Base-by-base conservation (phyloP, 2,329 filamentous ascomycete genomes). In the Periconia sp. region DNA sequence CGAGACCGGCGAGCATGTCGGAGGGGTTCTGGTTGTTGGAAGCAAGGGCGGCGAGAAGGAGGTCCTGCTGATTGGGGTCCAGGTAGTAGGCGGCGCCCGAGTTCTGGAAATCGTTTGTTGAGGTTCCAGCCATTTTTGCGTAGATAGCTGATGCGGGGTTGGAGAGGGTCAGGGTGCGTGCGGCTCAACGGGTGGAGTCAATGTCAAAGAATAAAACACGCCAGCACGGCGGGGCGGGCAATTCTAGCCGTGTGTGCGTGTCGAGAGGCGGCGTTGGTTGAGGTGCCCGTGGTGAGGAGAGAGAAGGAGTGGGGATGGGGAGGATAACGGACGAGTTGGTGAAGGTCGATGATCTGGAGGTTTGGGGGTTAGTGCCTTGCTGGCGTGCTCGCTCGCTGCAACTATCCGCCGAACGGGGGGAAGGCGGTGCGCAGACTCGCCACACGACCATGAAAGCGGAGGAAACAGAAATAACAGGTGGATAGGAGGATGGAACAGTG, bases 41-140 rank as follows among this genome's bases (percentile, higher is more conserved):
- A 35, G 72, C 73, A 52, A 81, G 68, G 15, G 78, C 78, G 41
- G 77, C 77, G 15, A 79, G 66, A 14, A 81, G 72, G 10, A 81
- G 72, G 57, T 79, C 73, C 63, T 79, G 77, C 60, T 81, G 77
- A 43, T 74, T 74, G 35, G 72, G 65, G 45, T 77, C 76, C 47
- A 81, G 76, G 55, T 79, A 78, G 58, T 71, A 73, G 31, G 69
- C 71, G 44, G 73, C 69, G 40, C 72, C 72, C 61, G 72, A 74
- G 61, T 72, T 74, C 59, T 71, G 70, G 60, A 71, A 72, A 54
- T 73, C 67, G 66, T 72, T 74, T 56, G 45, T 61, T 31, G 60
- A 57, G 19, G 70, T 66, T 51, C 71, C 71, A 50, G 72, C 71
- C 72, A 75, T 75, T 40, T 61, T 37, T 37, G 33, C 33, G 11